Conservation (phyloP, 192 early-diverging fungal species). For the Backusella westeae region DNA sequence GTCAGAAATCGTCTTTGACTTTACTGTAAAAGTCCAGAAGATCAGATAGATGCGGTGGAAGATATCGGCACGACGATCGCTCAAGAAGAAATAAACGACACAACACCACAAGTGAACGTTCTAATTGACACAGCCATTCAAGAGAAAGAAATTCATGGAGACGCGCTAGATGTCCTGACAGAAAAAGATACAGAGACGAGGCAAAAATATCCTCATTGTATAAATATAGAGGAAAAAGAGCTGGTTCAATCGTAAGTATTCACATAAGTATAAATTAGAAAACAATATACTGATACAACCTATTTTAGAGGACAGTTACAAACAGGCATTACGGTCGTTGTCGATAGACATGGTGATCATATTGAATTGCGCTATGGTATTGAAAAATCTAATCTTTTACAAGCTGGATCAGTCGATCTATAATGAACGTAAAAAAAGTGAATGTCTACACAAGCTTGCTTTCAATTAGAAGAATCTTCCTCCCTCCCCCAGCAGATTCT, state of each 20-base stretch:
- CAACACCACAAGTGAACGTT: neutral
- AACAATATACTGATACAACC: neutral
- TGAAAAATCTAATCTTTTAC: neutral
- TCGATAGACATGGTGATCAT: neutral
- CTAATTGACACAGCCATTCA: neutral
- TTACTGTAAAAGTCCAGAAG: neutral
- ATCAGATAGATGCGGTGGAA: neutral
- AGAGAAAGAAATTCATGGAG: neutral
- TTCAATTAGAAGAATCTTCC: neutral
- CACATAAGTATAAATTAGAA: neutral
- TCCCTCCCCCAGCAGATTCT: neutral
- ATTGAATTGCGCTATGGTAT: constrained; percentile 17
- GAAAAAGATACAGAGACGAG: neutral
- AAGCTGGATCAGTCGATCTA: neutral
- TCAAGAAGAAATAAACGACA: neutral
- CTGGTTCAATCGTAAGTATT: neutral
- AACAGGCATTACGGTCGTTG: neutral
- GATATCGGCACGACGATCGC: neutral
- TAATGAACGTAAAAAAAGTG: neutral
- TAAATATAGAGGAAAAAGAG: neutral
- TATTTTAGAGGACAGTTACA: neutral
- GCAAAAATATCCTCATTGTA: neutral
- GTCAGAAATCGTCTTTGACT: neutral
- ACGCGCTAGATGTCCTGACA: neutral
- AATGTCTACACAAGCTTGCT: neutral